Conservation (phyloP, 1,284 basidiomycete species). For the Lignosus rhinocerotis region DNA sequence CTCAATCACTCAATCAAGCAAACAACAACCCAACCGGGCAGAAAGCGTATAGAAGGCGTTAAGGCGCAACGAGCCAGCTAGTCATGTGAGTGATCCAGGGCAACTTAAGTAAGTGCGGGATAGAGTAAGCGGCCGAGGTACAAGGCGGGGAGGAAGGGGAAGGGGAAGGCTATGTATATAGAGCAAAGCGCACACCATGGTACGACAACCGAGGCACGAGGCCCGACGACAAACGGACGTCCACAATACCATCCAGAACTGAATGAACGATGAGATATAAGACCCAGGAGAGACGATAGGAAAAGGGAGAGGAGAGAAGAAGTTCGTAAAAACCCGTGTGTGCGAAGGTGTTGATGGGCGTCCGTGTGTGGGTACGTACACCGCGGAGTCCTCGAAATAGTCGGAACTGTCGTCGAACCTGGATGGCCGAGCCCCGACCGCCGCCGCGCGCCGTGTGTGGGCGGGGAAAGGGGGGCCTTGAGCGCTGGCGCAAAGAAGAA, state of each 20-base stretch:
- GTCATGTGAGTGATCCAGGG: not conserved
- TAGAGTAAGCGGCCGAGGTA: too few relatives aligned
- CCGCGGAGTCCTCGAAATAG: not conserved
- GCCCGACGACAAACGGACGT: not conserved
- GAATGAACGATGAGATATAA: not conserved
- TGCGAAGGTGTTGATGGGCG: not conserved
- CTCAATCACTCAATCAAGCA: not conserved
- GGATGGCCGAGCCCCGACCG: not conserved
- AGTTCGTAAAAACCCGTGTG: not conserved
- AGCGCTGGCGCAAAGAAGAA: too few relatives aligned
- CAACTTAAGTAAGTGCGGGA: too few relatives aligned
- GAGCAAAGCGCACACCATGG: too few relatives aligned
- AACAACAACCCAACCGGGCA: not conserved
- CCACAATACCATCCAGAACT: not conserved
- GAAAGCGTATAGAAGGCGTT: not conserved
- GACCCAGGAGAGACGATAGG: not conserved
- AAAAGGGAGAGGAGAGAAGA: not conserved
- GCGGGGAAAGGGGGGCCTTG: too few relatives aligned
- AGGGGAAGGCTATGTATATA: too few relatives aligned
- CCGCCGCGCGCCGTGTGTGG: too few relatives aligned
- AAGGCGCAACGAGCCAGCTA: not conserved
- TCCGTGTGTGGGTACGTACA: not conserved
- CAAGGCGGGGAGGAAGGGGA: too few relatives aligned
- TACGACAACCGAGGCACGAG: too few relatives aligned
- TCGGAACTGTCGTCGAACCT: not conserved